These are phyloP conservation scores for Annona squamosa DNA, from an alignment of 164 flowering plant species.

Conservation along the genomic window DNA sequence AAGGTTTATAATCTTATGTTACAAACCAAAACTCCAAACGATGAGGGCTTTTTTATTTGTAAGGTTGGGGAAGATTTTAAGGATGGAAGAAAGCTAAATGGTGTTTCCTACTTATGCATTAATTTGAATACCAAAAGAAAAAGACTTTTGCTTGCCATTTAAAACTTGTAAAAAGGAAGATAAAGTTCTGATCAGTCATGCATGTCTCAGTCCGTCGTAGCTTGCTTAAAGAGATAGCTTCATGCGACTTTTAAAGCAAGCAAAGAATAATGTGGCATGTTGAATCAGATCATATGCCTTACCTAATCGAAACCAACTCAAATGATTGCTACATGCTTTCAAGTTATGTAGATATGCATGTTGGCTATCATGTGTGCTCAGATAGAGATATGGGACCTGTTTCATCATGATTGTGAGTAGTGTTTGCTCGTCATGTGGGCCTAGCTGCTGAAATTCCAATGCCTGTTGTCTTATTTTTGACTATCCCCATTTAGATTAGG, in stretches of 20 bases:
- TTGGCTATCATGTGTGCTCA: background rate
- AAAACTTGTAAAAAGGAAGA: background rate
- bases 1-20: no score
- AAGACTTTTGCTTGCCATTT: background rate
- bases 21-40: no score
- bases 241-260: background rate
- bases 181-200: background rate
- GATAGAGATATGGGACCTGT: background rate
- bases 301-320: background rate
- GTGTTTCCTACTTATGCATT: background rate
- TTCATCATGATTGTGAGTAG: no score
- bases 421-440: background rate
- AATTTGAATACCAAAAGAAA: background rate
- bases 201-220: background rate
- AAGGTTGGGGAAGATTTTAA: background rate
- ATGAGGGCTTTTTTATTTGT: background rate
- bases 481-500: no score
- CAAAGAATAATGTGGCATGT: background rate
- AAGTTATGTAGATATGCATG: background rate
- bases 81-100: background rate
- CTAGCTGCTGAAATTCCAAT: background rate
- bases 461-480: no score
- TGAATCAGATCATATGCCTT: background rate
- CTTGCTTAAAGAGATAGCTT: background rate
- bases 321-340: background rate